Conservation (phyloP, 2,329 filamentous ascomycete species). For the Fusarium clavum region DNA sequence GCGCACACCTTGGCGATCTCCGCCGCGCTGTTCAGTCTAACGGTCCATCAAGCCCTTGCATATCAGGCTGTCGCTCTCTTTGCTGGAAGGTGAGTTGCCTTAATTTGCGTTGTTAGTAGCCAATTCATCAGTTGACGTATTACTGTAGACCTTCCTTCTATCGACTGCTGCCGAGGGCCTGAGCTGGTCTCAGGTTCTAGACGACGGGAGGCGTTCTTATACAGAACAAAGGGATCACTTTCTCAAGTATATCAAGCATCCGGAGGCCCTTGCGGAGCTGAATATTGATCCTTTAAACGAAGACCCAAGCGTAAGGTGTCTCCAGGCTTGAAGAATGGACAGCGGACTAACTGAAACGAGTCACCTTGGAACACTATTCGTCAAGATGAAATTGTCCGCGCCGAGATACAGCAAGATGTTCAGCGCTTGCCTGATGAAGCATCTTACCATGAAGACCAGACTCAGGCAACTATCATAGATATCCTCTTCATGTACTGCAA, state of each 20-base stretch:
- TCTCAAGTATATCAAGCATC: conserved; percentile 84
- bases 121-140: conserved; percentile 13
- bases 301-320: conserved; percentile 66
- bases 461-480: conserved; percentile 85
- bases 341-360: conserved; percentile 57
- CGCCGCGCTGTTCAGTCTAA: conserved; percentile 72
- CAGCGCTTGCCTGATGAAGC: conserved; percentile 91
- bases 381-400: conserved; percentile 83
- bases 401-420: conserved; percentile 95
- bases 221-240: conserved; percentile 77
- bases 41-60: conserved; percentile 70
- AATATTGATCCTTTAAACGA: conserved; percentile 87
- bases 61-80: conserved; percentile 81
- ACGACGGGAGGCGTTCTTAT: conserved; percentile 80
- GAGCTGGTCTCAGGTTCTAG: conserved; percentile 76
- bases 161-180: conserved; percentile 74
- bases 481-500: conserved; percentile 96
- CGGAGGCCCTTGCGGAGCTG: conserved; percentile 78
- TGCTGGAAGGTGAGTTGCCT: conserved; percentile 83
- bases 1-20: conserved; percentile 69
- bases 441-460: conserved; percentile 84
- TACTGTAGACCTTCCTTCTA: conserved; percentile 77
- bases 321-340: background rate
- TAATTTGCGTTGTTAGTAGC: background rate
- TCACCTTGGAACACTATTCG: conserved; percentile 92